Evolutionary conservation across 129 eudicot species (phyloP).

Genomic region (Ambrosia trifida): DNA sequence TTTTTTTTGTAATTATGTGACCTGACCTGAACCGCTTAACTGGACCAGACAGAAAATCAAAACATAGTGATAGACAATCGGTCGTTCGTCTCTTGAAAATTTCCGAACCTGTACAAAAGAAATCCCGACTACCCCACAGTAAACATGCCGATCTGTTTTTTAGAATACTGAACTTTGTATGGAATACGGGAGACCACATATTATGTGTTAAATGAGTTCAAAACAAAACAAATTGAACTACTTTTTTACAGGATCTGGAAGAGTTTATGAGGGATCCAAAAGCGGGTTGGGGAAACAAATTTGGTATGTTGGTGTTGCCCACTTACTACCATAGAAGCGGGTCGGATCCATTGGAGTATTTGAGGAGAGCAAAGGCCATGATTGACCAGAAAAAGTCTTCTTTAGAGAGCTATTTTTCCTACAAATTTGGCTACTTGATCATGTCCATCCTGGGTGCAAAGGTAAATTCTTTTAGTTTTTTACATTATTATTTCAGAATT

Average conservation of each 20-base stretch:
- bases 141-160: too few species aligned
- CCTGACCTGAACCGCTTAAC: too few species aligned
- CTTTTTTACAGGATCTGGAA: conserved; percentile 40
- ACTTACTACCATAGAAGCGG: conserved; percentile 42
- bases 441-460: conserved; percentile 60
- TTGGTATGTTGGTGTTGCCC: conserved; percentile 65
- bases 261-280: conserved; percentile 44
- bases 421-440: conserved; percentile 45
- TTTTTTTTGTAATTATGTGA: too few species aligned
- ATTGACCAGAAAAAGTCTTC: conserved; percentile 78
- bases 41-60: too few species aligned
- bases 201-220: too few species aligned
- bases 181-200: too few species aligned
- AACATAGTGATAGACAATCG: too few species aligned
- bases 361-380: conserved; percentile 63
- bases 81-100: too few species aligned
- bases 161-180: too few species aligned
- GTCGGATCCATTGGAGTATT: conserved; percentile 55
- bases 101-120: too few species aligned
- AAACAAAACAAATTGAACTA: too few species aligned
- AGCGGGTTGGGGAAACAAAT: conserved; percentile 71
- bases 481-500: neutral
- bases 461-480: conserved; percentile 39
- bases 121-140: too few species aligned
- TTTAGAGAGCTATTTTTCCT: conserved; percentile 56